Conservation (phyloP, 1,284 basidiomycete species). For the Trametes pubescens region DNA sequence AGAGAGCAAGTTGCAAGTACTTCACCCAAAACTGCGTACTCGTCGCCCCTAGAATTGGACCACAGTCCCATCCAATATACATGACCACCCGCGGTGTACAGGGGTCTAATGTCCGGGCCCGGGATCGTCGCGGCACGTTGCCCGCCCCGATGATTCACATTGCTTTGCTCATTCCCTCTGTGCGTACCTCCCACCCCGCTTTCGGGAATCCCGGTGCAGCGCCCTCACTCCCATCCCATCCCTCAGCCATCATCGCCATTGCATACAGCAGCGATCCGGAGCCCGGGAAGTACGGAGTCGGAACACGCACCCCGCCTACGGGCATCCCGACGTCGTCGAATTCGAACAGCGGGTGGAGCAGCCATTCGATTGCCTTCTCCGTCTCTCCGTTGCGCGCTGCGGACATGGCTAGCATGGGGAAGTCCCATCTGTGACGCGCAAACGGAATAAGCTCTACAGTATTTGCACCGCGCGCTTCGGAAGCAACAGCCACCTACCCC, state of each 20-base stretch:
- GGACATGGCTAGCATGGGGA: conserved; percentile 69
- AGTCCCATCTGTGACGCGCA: conserved; percentile 59
- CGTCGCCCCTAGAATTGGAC: too few species aligned
- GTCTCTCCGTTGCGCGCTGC: conserved; percentile 61
- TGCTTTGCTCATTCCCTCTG: conserved; percentile 53
- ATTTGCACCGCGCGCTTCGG: neutral
- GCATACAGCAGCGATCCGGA: conserved; percentile 60
- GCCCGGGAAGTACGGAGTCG: conserved; percentile 69
- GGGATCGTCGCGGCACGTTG: neutral
- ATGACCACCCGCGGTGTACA: too few species aligned
- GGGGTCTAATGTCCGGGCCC: too few species aligned
- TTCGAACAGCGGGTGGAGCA: conserved; percentile 60
- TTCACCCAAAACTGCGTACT: too few species aligned
- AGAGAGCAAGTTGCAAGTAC: too few species aligned
- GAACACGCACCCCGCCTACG: conserved; percentile 61
- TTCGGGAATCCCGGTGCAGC: conserved; percentile 57
- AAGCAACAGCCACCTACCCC: conserved; percentile 50
- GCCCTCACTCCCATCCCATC: conserved; percentile 58
- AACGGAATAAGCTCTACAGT: neutral
- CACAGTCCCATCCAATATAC: too few species aligned
- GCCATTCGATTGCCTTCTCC: conserved; percentile 61
- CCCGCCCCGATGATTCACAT: conserved; percentile 40
- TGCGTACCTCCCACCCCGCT: conserved; percentile 54
- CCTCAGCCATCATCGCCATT: conserved; percentile 63
- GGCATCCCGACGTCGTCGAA: conserved; percentile 72